phyloP scores from a whole-genome alignment of 2,329 filamentous ascomycete genomes.

The Fusarium illudens region DNA sequence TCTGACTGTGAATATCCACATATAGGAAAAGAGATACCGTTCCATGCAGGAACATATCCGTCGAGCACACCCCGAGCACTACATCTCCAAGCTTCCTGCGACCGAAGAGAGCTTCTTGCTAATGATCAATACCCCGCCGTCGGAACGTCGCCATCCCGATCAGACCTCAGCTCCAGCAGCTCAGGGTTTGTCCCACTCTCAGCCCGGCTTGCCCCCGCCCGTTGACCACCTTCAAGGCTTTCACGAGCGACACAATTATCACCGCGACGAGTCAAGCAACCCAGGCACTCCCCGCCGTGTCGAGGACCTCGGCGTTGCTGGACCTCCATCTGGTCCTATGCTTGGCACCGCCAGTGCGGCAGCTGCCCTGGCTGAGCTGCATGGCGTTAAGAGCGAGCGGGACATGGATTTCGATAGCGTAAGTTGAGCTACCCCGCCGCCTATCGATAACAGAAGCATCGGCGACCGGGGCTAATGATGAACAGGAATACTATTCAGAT shows the following conservation, averaged over 20 bases:
- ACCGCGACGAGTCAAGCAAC: slow-evolving; percentile 71
- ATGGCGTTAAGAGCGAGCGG: slow-evolving; percentile 76
- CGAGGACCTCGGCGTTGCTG: slow-evolving; percentile 70
- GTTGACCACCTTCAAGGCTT: slow-evolving; percentile 42
- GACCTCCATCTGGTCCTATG: slow-evolving; percentile 47
- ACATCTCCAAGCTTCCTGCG: slow-evolving; percentile 96
- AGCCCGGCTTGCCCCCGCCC: slow-evolving; percentile 21
- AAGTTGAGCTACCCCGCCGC: slow-evolving; percentile 53
- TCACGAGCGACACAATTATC: slow-evolving; percentile 64
- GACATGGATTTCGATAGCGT: slow-evolving; percentile 84
- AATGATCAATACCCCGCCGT: slow-evolving; percentile 92
- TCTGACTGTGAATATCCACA: slow-evolving; percentile 39
- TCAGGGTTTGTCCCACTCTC: slow-evolving; percentile 44
- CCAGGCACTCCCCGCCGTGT: slow-evolving; percentile 73
- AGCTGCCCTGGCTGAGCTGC: slow-evolving; percentile 84
- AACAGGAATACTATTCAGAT: slow-evolving; percentile 74
- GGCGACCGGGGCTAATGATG: slow-evolving; percentile 28
- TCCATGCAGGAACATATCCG: slow-evolving; percentile 99
- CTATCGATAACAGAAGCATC: slow-evolving; percentile 39
- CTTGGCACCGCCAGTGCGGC: slow-evolving; percentile 75
- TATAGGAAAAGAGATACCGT: slow-evolving; percentile 91
- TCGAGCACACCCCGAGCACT: slow-evolving; percentile 94
- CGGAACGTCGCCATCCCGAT: slow-evolving; percentile 67
- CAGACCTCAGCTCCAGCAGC: slow-evolving; percentile 45
- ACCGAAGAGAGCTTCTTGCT: slow-evolving; percentile 97